Percentiles rank a stretch among this genome's conserved stretches.
Conservation (phyloP, 2,329 filamentous ascomycete genomes). For the Cercospora zeina region DNA sequence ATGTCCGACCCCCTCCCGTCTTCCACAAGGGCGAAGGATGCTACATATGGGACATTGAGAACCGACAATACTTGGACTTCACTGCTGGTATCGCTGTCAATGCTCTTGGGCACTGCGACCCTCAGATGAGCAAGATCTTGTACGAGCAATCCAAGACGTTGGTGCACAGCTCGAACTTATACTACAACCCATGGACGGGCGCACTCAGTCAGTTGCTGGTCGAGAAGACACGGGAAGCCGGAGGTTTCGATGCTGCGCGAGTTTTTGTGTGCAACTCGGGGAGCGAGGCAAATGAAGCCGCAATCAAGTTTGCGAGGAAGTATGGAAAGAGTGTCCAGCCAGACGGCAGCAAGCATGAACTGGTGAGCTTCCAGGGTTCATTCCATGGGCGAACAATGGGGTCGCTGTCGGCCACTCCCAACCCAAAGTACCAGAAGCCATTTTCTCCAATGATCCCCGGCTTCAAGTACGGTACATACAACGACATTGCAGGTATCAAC, state of each 20-base stretch:
- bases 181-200: conserved; percentile 95
- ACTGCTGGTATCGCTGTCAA: conserved; percentile 96
- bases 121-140: conserved; percentile 72
- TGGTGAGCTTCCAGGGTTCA: conserved; percentile 86
- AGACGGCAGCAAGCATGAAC: conserved; percentile 65
- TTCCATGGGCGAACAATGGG: conserved; percentile 99
- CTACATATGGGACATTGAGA: conserved; percentile 87
- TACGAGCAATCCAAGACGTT: conserved; percentile 68
- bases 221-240: conserved; percentile 73
- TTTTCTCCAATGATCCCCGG: conserved; percentile 95
- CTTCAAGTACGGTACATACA: conserved; percentile 82
- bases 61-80: conserved; percentile 87
- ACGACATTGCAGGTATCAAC: conserved; percentile 72
- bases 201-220: conserved; percentile 82
- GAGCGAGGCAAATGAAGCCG: conserved; percentile 95
- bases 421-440: conserved; percentile 94
- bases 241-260: conserved; percentile 75
- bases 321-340: conserved; percentile 62
- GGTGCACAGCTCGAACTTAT: conserved; percentile 91
- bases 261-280: conserved; percentile 97
- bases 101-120: conserved; percentile 84
- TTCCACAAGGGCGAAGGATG: conserved; percentile 86
- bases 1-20: conserved; percentile 83
- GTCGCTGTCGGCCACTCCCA: conserved; percentile 89
- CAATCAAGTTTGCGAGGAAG: conserved; percentile 95